Conservation (phyloP, 1,284 basidiomycete species). For the Naganishia albida region DNA sequence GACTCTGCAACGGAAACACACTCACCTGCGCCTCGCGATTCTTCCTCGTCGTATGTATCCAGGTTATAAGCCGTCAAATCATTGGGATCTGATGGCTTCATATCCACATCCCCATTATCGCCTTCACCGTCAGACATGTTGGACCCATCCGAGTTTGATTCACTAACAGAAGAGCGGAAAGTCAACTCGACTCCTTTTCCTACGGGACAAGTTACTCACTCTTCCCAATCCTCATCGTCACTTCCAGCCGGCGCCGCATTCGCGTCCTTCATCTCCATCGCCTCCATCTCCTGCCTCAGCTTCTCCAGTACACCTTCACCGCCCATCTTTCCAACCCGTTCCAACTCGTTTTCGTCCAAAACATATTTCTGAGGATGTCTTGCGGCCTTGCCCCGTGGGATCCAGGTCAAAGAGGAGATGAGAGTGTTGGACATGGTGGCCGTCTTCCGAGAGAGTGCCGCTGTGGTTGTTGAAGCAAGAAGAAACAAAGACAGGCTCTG, state of each 20-base stretch:
- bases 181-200: no score
- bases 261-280: constrained; percentile 65
- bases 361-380: constrained; percentile 83
- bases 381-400: constrained; percentile 75
- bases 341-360: constrained; percentile 86
- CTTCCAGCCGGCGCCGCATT: constrained; percentile 58
- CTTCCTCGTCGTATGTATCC: constrained; percentile 91
- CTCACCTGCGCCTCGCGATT: constrained; percentile 62
- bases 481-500: no score
- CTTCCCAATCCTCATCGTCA: constrained; percentile 64
- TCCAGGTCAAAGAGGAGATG: constrained; percentile 67
- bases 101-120: constrained; percentile 56
- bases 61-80: constrained; percentile 90
- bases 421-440: constrained; percentile 42
- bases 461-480: no score
- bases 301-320: constrained; percentile 79
- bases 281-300: constrained; percentile 72
- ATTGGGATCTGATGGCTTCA: constrained; percentile 60
- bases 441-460: background rate
- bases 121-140: constrained; percentile 40
- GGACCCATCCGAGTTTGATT: constrained; percentile 32
- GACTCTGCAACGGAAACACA: background rate
- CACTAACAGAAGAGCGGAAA: constrained; percentile 7
- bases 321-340: constrained; percentile 84
- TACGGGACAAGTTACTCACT: no score